phyloP scores from a whole-genome alignment of 2,329 filamentous ascomycete species.

The Hawksworthiomyces lignivorus region DNA sequence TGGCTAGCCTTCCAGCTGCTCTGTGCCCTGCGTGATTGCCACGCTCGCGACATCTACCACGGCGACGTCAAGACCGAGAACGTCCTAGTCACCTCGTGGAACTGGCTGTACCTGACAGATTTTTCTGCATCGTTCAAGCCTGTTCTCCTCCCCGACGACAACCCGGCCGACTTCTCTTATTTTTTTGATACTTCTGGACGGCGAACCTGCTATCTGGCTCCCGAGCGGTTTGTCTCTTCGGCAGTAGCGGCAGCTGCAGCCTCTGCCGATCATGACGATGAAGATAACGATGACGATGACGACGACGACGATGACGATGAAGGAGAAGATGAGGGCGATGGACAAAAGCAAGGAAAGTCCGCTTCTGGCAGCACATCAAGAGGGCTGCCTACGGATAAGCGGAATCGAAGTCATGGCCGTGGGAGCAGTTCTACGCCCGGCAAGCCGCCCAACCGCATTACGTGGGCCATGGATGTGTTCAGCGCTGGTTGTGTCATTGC shows the following conservation, averaged over 20 bases:
- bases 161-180: conserved; percentile 94
- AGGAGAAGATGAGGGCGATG: background rate
- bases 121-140: conserved; percentile 96
- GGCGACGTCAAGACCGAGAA: conserved; percentile 99
- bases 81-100: conserved; percentile 94
- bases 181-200: conserved; percentile 92
- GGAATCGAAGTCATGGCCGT: too few relatives aligned
- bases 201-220: conserved; percentile 89
- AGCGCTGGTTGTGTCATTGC: conserved; percentile 95
- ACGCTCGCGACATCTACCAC: conserved; percentile 82
- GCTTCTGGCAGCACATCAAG: too few relatives aligned
- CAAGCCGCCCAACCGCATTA: conserved; percentile 29
- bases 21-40: conserved; percentile 86
- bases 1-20: conserved; percentile 96
- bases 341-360: background rate
- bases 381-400: too few relatives aligned
- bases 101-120: conserved; percentile 97
- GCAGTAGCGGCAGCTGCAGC: conserved; percentile 41
- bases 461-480: conserved; percentile 98
- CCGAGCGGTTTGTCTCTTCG: conserved; percentile 76
- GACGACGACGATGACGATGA: background rate
- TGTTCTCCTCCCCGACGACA: conserved; percentile 87
- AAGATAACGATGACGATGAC: conserved; percentile 49
- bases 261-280: conserved; percentile 18
- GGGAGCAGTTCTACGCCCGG: background rate